These are phyloP conservation scores for Neurospora sp. DNA, from an alignment of 495 filamentous ascomycete genomes.

Conservation along the genomic window DNA sequence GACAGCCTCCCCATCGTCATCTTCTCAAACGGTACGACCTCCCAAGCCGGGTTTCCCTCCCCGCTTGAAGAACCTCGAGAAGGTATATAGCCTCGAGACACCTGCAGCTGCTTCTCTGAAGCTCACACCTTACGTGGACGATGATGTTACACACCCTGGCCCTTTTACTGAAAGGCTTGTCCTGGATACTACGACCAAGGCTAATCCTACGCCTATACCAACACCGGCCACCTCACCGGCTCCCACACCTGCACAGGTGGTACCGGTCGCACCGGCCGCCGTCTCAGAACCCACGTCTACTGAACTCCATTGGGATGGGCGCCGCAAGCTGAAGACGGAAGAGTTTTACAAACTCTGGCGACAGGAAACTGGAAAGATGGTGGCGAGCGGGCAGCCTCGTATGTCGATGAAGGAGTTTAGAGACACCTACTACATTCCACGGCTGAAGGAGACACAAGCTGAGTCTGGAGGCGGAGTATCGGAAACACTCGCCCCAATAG, in stretches of 20 bases:
- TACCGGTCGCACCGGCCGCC: background rate
- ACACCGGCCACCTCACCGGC: slow-evolving; percentile 11
- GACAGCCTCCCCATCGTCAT: background rate
- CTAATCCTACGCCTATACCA: slow-evolving; percentile 4
- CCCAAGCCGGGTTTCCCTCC: slow-evolving; percentile 7
- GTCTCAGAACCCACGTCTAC: background rate
- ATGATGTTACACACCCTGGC: slow-evolving; percentile 15
- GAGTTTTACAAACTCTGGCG: slow-evolving; percentile 14
- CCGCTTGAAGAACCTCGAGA: slow-evolving; percentile 9
- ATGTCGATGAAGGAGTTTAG: slow-evolving; percentile 13
- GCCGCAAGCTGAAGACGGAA: slow-evolving; percentile 7
- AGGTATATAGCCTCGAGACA: slow-evolving; percentile 9
- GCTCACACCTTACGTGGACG: slow-evolving; percentile 16
- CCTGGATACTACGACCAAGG: slow-evolving; percentile 4
- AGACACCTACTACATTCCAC: slow-evolving; percentile 12
- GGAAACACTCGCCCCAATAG: background rate
- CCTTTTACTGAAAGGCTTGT: slow-evolving; percentile 18
- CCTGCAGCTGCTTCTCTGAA: slow-evolving; percentile 11
- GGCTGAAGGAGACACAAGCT: slow-evolving; percentile 8
- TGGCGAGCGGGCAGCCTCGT: slow-evolving; percentile 7
- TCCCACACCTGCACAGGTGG: background rate
- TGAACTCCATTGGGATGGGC: slow-evolving; percentile 13
- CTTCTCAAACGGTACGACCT: background rate
- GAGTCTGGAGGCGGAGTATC: background rate
- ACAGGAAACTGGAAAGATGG: slow-evolving; percentile 9